A percentile compares a stretch with the other conserved stretches of the same genome.
Evolutionary conservation across 1,139 yeast genomes (phyloP).

Genomic region (Magnusiomyces suaveolens): DNA sequence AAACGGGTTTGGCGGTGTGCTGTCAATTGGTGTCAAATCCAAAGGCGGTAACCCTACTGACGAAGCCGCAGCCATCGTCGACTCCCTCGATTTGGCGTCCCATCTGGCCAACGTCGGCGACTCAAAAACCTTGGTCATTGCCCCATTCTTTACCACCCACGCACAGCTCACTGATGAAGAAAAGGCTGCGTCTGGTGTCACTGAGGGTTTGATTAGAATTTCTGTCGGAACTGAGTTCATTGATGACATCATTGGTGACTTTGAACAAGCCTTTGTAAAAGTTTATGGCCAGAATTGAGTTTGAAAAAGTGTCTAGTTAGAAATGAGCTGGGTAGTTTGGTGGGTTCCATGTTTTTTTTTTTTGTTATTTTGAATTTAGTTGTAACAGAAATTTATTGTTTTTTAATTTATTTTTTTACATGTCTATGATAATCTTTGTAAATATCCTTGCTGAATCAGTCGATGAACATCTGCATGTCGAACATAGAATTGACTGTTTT

Average conservation of each 20-base stretch:
- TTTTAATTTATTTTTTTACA: not conserved
- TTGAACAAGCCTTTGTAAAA: constrained; percentile 59
- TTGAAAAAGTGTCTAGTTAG: constrained; percentile 19
- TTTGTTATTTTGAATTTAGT: not conserved
- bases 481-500: constrained; percentile 90
- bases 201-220: constrained; percentile 77
- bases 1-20: constrained; percentile 75
- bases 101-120: constrained; percentile 97
- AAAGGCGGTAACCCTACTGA: constrained; percentile 37
- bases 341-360: not conserved
- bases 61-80: constrained; percentile 76
- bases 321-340: not conserved
- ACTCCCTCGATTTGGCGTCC: constrained; percentile 69
- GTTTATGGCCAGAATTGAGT: constrained; percentile 16
- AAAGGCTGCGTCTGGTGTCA: constrained; percentile 72
- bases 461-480: constrained; percentile 90
- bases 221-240: constrained; percentile 84
- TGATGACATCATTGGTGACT: constrained; percentile 80
- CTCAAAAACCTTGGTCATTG: constrained; percentile 85
- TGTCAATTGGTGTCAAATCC: constrained; percentile 75
- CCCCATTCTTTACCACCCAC: constrained; percentile 93
- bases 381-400: not conserved
- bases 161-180: constrained; percentile 80
- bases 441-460: constrained; percentile 85
- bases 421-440: constrained; percentile 50